Percentiles rank a stretch among this genome's conserved stretches.
Conservation (phyloP, 768 basidiomycete genomes). For the Cyathus striatus region DNA sequence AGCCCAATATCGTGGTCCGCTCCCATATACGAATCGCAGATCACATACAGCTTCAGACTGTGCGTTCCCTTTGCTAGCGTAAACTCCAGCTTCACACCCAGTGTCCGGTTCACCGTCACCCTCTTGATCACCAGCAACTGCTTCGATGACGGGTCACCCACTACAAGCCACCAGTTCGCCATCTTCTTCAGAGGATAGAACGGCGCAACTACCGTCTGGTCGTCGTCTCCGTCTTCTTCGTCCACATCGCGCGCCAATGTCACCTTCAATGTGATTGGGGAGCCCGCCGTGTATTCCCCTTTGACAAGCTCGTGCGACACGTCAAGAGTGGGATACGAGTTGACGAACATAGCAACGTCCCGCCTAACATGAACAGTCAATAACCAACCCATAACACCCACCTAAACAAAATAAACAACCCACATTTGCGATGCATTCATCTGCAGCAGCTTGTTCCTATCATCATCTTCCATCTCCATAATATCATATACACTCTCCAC, state of each 20-base stretch:
- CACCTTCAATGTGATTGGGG: conserved; percentile 80
- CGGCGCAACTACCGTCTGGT: conserved; percentile 88
- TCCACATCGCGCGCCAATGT: conserved; percentile 78
- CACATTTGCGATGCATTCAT: conserved; percentile 88
- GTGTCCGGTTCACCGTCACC: conserved; percentile 82
- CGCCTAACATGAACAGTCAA: conserved; percentile 48
- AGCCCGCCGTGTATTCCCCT: conserved; percentile 80
- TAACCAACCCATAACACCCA: too few species aligned
- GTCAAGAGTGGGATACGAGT: conserved; percentile 96
- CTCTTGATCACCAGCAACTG: conserved; percentile 85
- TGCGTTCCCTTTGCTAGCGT: conserved; percentile 83
- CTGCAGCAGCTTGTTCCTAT: conserved; percentile 73
- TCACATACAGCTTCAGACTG: conserved; percentile 79
- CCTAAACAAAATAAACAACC: conserved; percentile 28
- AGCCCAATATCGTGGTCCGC: conserved; percentile 90
- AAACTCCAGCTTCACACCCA: conserved; percentile 87
- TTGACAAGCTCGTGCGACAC: conserved; percentile 83
- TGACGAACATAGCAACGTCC: conserved; percentile 93
- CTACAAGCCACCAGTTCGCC: conserved; percentile 96
- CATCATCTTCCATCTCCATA: conserved; percentile 97
- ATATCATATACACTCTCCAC: conserved; percentile 94
- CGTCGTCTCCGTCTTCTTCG: conserved; percentile 66
- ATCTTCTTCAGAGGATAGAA: conserved; percentile 89
- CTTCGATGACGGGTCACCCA: conserved; percentile 77
- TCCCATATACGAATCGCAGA: conserved; percentile 89